A percentile compares a stretch with the other conserved stretches of the same genome.
Evolutionary conservation across 1,284 basidiomycete species (phyloP).

Genomic region (Thelephora terrestris): DNA sequence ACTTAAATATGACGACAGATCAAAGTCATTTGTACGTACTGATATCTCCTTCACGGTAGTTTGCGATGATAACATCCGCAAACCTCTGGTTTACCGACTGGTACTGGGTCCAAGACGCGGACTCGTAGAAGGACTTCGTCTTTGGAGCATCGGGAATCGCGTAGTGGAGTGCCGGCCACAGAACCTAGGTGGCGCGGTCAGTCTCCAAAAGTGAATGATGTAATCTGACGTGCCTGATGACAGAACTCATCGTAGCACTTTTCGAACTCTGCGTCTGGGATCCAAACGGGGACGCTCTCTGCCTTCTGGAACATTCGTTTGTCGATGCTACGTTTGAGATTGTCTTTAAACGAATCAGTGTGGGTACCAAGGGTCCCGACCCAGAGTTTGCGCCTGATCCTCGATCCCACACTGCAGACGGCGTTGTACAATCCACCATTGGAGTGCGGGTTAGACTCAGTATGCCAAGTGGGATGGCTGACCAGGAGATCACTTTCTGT

Average conservation of each 20-base stretch:
- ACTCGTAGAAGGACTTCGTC: slow-evolving; percentile 74
- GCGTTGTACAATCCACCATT: slow-evolving; percentile 80
- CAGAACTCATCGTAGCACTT: slow-evolving; percentile 82
- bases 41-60: slow-evolving; percentile 76
- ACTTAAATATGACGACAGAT: background rate
- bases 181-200: slow-evolving; percentile 32
- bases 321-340: slow-evolving; percentile 50
- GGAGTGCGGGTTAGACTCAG: slow-evolving; percentile 62
- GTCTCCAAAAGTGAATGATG: slow-evolving; percentile 2
- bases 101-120: slow-evolving; percentile 69
- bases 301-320: slow-evolving; percentile 45
- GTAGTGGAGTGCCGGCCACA: slow-evolving; percentile 86
- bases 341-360: slow-evolving; percentile 52
- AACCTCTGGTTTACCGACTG: slow-evolving; percentile 77
- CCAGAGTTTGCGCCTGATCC: slow-evolving; percentile 54
- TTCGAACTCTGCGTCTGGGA: slow-evolving; percentile 66
- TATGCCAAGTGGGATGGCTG: slow-evolving; percentile 32
- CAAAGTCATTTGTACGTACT: slow-evolving; percentile 26
- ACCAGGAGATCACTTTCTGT: slow-evolving; percentile 1
- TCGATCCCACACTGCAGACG: slow-evolving; percentile 49
- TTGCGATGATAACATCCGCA: slow-evolving; percentile 64
- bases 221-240: slow-evolving; percentile 46
- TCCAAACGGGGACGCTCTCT: slow-evolving; percentile 68
- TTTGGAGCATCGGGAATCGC: slow-evolving; percentile 79
- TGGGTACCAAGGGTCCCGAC: slow-evolving; percentile 70